Evolutionary conservation across 129 eudicot species (phyloP).

Genomic region (Helichrysum umbraculigerum): DNA sequence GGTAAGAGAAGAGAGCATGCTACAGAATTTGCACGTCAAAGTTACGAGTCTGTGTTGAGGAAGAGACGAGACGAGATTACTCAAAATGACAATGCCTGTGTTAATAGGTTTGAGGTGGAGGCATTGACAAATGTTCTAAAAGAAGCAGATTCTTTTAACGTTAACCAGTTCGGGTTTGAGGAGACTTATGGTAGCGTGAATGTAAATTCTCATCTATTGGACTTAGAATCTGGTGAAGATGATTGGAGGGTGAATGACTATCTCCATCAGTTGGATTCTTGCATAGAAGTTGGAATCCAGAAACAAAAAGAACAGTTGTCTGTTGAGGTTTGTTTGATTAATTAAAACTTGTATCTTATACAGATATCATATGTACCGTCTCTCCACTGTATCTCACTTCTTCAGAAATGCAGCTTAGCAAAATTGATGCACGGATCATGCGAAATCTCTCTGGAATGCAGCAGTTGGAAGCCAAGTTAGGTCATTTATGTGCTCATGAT

Average conservation of each 20-base stretch:
- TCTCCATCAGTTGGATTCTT: conserved; percentile 68
- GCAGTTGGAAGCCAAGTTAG: conserved; percentile 82
- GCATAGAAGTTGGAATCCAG: conserved; percentile 74
- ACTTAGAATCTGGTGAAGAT: conserved; percentile 76
- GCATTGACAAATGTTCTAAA: conserved; percentile 70
- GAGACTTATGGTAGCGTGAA: conserved; percentile 52
- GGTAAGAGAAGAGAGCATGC: conserved; percentile 67
- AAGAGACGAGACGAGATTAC: conserved; percentile 70
- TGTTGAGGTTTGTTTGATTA: conserved; percentile 62
- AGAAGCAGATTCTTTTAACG: conserved; percentile 74
- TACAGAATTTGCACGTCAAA: conserved; percentile 51
- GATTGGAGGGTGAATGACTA: conserved; percentile 75
- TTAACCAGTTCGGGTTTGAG: conserved; percentile 61
- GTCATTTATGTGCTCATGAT: conserved; percentile 66
- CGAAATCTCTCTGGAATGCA: conserved; percentile 64
- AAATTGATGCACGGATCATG: conserved; percentile 80
- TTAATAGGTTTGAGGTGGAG: conserved; percentile 72
- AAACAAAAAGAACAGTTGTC: conserved; percentile 80
- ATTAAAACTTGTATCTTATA: conserved; percentile 33
- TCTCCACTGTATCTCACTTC: conserved; percentile 40
- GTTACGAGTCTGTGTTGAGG: conserved; percentile 73
- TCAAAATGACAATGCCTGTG: conserved; percentile 47
- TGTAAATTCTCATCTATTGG: conserved; percentile 48
- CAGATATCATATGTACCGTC: conserved; percentile 6
- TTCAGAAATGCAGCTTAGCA: conserved; percentile 75